A percentile compares a stretch with the other conserved stretches of the same genome.
These are phyloP conservation scores for Backusella liffmaniae DNA, from an alignment of 192 early-diverging fungal genomes.

Conservation along the genomic window DNA sequence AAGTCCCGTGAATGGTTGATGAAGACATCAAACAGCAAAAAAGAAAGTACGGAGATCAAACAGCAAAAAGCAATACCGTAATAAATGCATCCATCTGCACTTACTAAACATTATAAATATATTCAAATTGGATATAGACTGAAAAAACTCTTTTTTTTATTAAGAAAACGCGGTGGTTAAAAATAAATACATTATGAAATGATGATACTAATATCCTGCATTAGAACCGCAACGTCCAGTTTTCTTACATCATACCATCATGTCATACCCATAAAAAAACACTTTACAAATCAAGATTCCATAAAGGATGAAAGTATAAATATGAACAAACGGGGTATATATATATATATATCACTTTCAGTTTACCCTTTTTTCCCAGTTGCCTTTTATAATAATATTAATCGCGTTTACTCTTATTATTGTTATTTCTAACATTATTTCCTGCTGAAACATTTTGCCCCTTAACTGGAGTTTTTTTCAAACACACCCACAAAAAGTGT, in stretches of 20 bases:
- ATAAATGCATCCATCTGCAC: not conserved
- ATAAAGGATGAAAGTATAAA: too few relatives aligned
- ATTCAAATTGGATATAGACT: too few relatives aligned
- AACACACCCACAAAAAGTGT: not conserved
- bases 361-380: not conserved
- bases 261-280: not conserved
- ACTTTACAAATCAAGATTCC: too few relatives aligned
- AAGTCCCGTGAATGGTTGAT: too few relatives aligned
- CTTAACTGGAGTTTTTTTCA: not conserved
- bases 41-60: not conserved
- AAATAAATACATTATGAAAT: not conserved
- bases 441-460: slow-evolving; percentile 3
- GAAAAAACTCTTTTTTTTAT: not conserved
- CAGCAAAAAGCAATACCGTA: not conserved
- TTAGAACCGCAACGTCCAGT: not conserved
- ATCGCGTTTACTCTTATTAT: not conserved
- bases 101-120: too few relatives aligned
- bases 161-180: not conserved
- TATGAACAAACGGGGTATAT: too few relatives aligned
- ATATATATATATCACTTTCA: not conserved
- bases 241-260: not conserved
- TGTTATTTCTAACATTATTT: not conserved
- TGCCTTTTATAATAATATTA: not conserved
- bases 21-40: too few relatives aligned
- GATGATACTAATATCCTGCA: not conserved